Percentiles rank a stretch among this genome's conserved stretches.
Evolutionary conservation across 768 basidiomycete species (phyloP).

Genomic region (Suillus bovinus): DNA sequence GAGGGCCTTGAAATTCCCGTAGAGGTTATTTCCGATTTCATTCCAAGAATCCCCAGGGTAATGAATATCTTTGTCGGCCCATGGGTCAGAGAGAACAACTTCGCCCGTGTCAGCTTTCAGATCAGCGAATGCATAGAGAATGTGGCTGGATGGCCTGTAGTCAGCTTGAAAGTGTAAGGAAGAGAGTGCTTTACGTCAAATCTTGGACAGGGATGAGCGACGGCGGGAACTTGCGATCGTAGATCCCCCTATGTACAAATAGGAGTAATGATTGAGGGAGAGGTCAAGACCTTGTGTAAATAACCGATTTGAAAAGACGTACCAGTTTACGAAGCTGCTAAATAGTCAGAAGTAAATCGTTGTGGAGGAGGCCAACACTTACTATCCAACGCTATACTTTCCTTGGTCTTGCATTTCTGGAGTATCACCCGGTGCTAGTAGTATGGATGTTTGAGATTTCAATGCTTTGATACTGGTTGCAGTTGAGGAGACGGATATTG

Average conservation of each 20-base stretch:
- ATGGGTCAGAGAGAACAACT: conserved; percentile 84
- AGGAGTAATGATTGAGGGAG: conserved; percentile 8
- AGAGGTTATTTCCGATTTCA: conserved; percentile 85
- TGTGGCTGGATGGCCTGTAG: conserved; percentile 57
- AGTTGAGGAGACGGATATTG: background rate
- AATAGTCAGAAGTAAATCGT: conserved; percentile 9
- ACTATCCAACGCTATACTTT: conserved; percentile 85
- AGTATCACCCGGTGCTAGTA: conserved; percentile 10
- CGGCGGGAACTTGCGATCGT: conserved; percentile 90
- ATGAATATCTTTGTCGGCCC: conserved; percentile 98
- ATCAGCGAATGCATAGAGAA: conserved; percentile 93
- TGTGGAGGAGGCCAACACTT: conserved; percentile 31
- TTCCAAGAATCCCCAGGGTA: conserved; percentile 96
- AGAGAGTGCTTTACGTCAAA: conserved; percentile 64
- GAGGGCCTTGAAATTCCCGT: conserved; percentile 93
- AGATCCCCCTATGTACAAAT: conserved; percentile 83
- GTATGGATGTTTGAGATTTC: conserved; percentile 3
- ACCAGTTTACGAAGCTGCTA: conserved; percentile 79
- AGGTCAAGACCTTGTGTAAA: background rate
- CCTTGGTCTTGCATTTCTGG: conserved; percentile 40
- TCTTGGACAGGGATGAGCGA: conserved; percentile 78
- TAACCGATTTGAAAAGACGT: conserved; percentile 13
- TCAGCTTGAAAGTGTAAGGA: conserved; percentile 10
- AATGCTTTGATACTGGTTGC: conserved; percentile 16
- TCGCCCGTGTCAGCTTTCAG: conserved; percentile 81